These are phyloP conservation scores for Linum trigynum DNA, from an alignment of 345 rosid genomes.

Conservation along the genomic window DNA sequence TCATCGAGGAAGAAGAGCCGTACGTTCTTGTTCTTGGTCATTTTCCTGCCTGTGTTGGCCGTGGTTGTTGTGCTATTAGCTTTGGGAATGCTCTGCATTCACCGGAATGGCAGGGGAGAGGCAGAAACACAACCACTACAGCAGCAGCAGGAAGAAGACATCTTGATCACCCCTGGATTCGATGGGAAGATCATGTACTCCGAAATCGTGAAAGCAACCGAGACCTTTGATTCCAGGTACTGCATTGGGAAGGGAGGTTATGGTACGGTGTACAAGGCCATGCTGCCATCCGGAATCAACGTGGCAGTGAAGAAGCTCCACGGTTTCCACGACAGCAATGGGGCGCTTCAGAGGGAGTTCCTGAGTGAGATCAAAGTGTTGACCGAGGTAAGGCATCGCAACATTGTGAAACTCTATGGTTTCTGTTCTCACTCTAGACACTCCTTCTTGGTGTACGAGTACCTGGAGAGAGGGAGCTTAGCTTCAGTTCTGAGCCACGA, in stretches of 20 bases:
- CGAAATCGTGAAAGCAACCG: neutral
- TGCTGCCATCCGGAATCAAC: neutral
- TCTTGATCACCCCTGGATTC: neutral
- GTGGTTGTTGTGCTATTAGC: neutral
- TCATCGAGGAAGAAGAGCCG: neutral
- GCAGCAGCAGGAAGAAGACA: neutral
- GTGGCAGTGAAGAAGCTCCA: neutral
- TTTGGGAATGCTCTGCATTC: neutral
- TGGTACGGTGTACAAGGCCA: neutral
- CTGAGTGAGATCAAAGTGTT: neutral
- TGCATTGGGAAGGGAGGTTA: neutral
- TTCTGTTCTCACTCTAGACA: neutral
- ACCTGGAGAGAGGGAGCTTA: neutral
- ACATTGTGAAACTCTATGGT: neutral
- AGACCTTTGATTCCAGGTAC: neutral
- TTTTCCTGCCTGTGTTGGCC: neutral
- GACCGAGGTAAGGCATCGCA: neutral
- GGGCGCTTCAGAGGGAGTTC: neutral
- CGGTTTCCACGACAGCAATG: neutral
- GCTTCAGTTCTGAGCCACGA: neutral
- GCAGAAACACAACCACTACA: neutral
- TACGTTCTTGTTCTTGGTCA: neutral
- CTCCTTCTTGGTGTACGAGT: neutral
- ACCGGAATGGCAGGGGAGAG: neutral
- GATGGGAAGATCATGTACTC: neutral